Conservation (phyloP, 169 alveolate species). For the Babesia sp. region DNA sequence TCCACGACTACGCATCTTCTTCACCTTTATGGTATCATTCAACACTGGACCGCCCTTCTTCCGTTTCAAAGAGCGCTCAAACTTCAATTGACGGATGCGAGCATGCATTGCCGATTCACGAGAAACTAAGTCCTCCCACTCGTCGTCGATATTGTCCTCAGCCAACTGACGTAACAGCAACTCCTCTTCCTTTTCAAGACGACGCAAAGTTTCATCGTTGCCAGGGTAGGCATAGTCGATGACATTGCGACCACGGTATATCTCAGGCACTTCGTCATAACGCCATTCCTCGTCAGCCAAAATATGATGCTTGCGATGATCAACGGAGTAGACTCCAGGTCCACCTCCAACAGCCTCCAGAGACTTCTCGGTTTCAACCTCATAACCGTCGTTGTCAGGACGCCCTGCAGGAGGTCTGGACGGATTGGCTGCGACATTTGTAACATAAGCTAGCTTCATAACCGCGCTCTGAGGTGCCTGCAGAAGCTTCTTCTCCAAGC, state of each 20-base stretch:
- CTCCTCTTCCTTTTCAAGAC: conserved; percentile 96
- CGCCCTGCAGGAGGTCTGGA: conserved; percentile 82
- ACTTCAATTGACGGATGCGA: conserved; percentile 40
- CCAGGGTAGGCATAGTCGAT: conserved; percentile 96
- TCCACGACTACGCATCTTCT: conserved; percentile 61
- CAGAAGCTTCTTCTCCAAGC: conserved; percentile 65
- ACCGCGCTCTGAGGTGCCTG: conserved; percentile 36
- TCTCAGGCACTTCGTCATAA: conserved; percentile 97
- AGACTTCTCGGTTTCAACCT: conserved; percentile 61
- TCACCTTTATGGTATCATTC: conserved; percentile 55
- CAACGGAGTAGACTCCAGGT: conserved; percentile 96
- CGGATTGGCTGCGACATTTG: conserved; percentile 70
- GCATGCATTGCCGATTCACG: conserved; percentile 43
- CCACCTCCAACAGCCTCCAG: conserved; percentile 90
- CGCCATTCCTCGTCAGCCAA: conserved; percentile 92
- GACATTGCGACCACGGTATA: conserved; percentile 96
- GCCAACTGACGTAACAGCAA: conserved; percentile 41
- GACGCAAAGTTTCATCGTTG: conserved; percentile 90
- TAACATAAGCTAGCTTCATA: conserved; percentile 46
- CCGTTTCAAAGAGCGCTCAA: conserved; percentile 53
- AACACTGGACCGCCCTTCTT: conserved; percentile 67
- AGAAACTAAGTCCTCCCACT: conserved; percentile 60
- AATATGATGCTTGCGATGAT: conserved; percentile 83
- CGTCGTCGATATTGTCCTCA: conserved; percentile 35
- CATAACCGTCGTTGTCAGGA: conserved; percentile 29